phyloP scores from a whole-genome alignment of 192 early-diverging fungal genomes.

The Linnemannia exigua region DNA sequence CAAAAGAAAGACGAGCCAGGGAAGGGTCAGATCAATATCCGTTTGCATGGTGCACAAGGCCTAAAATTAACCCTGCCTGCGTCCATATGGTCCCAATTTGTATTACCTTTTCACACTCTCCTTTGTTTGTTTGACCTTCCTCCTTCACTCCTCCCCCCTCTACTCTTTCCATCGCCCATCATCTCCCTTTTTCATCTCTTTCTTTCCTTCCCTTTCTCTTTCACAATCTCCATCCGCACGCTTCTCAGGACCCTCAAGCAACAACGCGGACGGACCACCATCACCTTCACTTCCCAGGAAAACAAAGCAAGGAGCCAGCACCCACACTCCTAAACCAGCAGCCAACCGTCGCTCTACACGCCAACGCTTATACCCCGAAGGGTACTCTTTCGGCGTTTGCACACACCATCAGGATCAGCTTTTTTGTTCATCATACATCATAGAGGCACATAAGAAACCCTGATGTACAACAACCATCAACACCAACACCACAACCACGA shows the following conservation, averaged over 20 bases:
- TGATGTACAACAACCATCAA: constrained; percentile 34
- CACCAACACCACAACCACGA: constrained; percentile 2
- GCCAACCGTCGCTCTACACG: neutral
- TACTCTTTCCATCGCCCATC: neutral
- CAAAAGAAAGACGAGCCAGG: no score
- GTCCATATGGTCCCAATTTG: neutral
- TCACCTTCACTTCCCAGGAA: neutral
- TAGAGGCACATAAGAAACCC: neutral
- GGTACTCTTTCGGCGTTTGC: neutral
- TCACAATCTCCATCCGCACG: neutral
- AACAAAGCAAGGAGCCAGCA: constrained; percentile 7
- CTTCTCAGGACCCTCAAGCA: neutral
- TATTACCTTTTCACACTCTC: neutral
- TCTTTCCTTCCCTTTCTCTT: neutral
- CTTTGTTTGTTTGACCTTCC: neutral
- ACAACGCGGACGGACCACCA: neutral
- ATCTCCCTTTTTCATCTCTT: neutral
- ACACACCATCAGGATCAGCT: neutral
- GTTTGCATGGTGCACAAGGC: neutral
- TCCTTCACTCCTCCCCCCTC: neutral
- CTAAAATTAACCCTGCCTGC: neutral
- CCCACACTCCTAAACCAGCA: neutral
- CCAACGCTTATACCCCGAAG: neutral
- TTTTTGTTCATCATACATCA: neutral
- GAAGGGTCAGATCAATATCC: no score